phyloP scores from a whole-genome alignment of 78 protist genomes.

The Dictyostelium firmibasis region DNA sequence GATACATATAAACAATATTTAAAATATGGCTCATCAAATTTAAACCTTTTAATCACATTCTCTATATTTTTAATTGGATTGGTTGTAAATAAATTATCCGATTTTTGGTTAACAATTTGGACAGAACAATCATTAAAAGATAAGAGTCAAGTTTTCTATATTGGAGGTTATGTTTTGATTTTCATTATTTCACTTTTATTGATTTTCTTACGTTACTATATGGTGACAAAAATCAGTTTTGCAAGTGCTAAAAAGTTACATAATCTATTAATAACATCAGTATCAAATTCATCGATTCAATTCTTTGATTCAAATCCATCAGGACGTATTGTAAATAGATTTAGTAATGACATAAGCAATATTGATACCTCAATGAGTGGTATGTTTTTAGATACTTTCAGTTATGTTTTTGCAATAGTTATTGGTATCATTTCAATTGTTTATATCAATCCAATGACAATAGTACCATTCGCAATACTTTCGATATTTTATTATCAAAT shows the following conservation, averaged over 20 bases:
- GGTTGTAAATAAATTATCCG: background rate
- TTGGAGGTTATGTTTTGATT: background rate
- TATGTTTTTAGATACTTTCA: background rate
- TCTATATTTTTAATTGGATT: slow-evolving; percentile 1
- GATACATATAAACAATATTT: background rate
- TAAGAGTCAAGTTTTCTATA: background rate
- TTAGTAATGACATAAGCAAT: slow-evolving; percentile 44
- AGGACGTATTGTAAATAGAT: slow-evolving; percentile 72
- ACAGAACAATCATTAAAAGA: background rate
- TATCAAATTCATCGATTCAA: background rate
- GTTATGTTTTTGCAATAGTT: background rate
- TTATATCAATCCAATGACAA: slow-evolving; percentile 25
- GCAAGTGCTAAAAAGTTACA: background rate
- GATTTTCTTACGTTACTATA: background rate
- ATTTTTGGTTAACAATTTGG: slow-evolving; percentile 46
- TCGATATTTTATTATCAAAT: slow-evolving; percentile 67
- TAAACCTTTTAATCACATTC: background rate
- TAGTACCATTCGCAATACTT: slow-evolving; percentile 10
- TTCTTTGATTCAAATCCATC: slow-evolving; percentile 73
- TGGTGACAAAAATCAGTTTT: background rate
- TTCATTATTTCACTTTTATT: background rate
- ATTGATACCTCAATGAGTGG: slow-evolving; percentile 52
- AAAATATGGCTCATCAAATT: background rate
- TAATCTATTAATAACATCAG: background rate
- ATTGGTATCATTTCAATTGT: slow-evolving; percentile 3